Conservation (phyloP, 163 green algal genomes). For the Trebouxia gelatinosa region DNA sequence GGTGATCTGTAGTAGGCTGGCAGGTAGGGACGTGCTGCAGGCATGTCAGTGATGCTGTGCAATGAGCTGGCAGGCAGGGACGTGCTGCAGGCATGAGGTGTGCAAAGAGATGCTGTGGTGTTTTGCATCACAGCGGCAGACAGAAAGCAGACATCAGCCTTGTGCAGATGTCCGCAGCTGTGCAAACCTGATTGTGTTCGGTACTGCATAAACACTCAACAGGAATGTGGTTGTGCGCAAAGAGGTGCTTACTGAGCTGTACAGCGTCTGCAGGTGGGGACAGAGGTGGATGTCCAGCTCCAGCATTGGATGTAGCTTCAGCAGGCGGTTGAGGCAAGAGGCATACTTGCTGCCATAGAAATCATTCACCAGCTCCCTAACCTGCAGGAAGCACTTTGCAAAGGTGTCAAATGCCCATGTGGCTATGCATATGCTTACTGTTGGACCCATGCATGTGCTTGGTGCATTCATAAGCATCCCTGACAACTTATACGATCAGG, state of each 20-base stretch:
- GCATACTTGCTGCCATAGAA: slow-evolving; percentile 76
- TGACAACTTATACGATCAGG: not conserved
- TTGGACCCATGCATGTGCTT: not conserved
- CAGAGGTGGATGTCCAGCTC: slow-evolving; percentile 68
- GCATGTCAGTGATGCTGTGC: no score
- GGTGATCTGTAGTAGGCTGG: no score
- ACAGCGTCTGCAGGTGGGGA: slow-evolving; percentile 51
- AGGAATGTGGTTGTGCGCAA: no score
- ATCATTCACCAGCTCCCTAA: slow-evolving; percentile 69
- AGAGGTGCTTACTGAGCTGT: slow-evolving; percentile 18
- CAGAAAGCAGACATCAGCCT: no score
- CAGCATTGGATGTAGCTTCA: slow-evolving; percentile 54
- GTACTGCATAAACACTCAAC: no score
- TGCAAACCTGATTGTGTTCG: no score
- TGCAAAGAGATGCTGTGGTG: no score
- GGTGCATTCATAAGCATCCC: not conserved
- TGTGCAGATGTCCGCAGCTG: no score
- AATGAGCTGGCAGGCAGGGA: no score
- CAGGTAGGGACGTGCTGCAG: no score
- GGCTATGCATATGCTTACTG: not conserved
- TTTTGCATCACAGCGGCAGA: no score
- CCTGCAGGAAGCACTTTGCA: slow-evolving; percentile 37
- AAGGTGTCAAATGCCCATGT: not conserved
- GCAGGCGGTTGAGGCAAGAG: slow-evolving; percentile 58
- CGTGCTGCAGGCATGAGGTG: no score